Evolutionary conservation across 805 yeast species (phyloP).

Genomic region (Candida boidinii): DNA sequence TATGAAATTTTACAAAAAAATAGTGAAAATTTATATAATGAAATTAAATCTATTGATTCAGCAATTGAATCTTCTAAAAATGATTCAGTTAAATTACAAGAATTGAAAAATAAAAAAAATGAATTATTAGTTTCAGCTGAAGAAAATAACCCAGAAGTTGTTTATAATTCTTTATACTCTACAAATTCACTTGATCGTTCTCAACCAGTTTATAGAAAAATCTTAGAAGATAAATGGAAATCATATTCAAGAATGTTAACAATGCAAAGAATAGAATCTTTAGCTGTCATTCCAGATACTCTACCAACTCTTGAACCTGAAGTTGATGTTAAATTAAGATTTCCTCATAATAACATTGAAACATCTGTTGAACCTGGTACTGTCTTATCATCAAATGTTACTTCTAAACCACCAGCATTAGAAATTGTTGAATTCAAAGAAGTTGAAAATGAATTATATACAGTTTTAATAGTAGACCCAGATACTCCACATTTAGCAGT

Average conservation of each 20-base stretch:
- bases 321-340: slow-evolving; percentile 66
- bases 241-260: slow-evolving; percentile 59
- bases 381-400: slow-evolving; percentile 62
- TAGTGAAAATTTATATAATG: slow-evolving; percentile 29
- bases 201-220: slow-evolving; percentile 72
- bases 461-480: slow-evolving; percentile 81
- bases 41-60: slow-evolving; percentile 28
- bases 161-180: slow-evolving; percentile 49
- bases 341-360: slow-evolving; percentile 59
- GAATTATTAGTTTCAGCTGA: slow-evolving; percentile 54
- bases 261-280: slow-evolving; percentile 87
- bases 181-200: slow-evolving; percentile 50
- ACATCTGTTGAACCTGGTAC: slow-evolving; percentile 78
- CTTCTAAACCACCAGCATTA: slow-evolving; percentile 68
- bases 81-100: slow-evolving; percentile 9
- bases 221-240: slow-evolving; percentile 68
- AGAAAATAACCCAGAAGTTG: slow-evolving; percentile 74
- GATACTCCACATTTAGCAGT: slow-evolving; percentile 73
- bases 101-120: slow-evolving; percentile 13
- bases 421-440: slow-evolving; percentile 65
- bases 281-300: slow-evolving; percentile 87
- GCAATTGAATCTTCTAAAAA: slow-evolving; percentile 16
- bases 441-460: slow-evolving; percentile 47
- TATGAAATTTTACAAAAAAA: slow-evolving; percentile 47
- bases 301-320: slow-evolving; percentile 79